Conservation (phyloP, 164 flowering plant genomes). For the Vitis cinerea region DNA sequence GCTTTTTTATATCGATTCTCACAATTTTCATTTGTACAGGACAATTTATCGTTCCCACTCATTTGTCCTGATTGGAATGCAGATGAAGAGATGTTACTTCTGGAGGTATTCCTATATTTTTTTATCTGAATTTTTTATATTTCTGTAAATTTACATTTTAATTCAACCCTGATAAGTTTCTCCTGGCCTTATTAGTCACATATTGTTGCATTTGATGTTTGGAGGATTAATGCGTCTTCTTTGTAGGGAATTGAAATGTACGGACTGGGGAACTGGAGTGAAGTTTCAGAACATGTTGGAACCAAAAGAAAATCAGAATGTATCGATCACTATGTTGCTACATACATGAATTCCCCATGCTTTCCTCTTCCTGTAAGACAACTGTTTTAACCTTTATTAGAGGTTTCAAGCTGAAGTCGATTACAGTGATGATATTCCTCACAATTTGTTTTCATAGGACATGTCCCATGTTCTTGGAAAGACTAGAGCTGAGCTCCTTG, state of each 20-base stretch:
- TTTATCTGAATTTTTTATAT: background rate
- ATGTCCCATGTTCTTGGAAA: slow-evolving; percentile 95
- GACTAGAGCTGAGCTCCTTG: slow-evolving; percentile 91
- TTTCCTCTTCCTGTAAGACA: slow-evolving; percentile 85
- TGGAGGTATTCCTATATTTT: slow-evolving; percentile 60
- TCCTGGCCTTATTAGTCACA: background rate
- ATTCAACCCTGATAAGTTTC: background rate
- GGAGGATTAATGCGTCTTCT: background rate
- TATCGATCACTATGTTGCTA: slow-evolving; percentile 67
- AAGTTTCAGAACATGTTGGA: slow-evolving; percentile 96
- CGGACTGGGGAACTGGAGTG: slow-evolving; percentile 92
- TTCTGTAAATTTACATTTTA: background rate
- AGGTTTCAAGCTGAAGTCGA: background rate
- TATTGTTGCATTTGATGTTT: slow-evolving; percentile 5
- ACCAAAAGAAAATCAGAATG: slow-evolving; percentile 81
- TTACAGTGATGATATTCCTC: background rate
- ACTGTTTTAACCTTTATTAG: background rate
- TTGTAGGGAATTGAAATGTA: slow-evolving; percentile 92
- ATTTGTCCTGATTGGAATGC: slow-evolving; percentile 98
- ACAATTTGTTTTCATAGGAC: slow-evolving; percentile 47
- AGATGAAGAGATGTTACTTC: slow-evolving; percentile 91
- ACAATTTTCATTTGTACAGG: slow-evolving; percentile 44
- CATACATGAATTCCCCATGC: slow-evolving; percentile 85
- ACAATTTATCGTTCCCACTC: slow-evolving; percentile 86
- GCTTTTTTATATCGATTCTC: background rate